Percentiles rank a stretch among this genome's conserved stretches.
Conservation (phyloP, 2,329 filamentous ascomycete species). For the Botrytis tulipae region DNA sequence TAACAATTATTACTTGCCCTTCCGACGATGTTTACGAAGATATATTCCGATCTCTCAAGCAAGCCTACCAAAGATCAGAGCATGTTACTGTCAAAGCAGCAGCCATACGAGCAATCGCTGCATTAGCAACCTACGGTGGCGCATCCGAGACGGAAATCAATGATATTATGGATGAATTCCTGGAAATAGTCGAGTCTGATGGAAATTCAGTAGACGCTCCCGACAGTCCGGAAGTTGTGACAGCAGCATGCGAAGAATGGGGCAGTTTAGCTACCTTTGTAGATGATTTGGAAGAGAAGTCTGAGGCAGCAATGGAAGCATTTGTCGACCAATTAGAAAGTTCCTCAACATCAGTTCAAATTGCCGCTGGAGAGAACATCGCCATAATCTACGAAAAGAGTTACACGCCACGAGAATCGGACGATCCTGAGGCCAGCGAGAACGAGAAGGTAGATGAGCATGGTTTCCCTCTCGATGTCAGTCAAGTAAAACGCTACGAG, state of each 20-base stretch:
- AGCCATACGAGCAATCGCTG: constrained; percentile 63
- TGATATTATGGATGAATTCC: constrained; percentile 63
- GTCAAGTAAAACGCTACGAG: constrained; percentile 61
- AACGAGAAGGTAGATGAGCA: constrained; percentile 41
- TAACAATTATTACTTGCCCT: constrained; percentile 61
- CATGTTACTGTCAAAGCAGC: constrained; percentile 57
- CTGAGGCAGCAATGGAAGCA: constrained; percentile 62
- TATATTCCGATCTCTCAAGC: constrained; percentile 55
- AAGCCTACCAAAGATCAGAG: constrained; percentile 58
- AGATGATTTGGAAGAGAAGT: constrained; percentile 63
- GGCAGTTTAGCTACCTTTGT: constrained; percentile 65
- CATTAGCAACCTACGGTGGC: constrained; percentile 63
- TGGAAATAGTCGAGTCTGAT: constrained; percentile 68
- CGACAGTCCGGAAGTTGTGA: constrained; percentile 60
- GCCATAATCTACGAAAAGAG: constrained; percentile 69
- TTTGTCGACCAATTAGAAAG: constrained; percentile 70
- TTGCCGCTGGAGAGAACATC: constrained; percentile 70
- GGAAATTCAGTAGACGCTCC: constrained; percentile 60
- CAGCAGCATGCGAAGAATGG: constrained; percentile 67
- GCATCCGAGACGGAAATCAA: constrained; percentile 60
- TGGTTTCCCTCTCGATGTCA: constrained; percentile 39
- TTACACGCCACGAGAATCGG: constrained; percentile 46
- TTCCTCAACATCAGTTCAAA: constrained; percentile 59
- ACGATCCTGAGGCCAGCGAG: constrained; percentile 44
- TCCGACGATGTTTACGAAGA: constrained; percentile 60